phyloP scores from a whole-genome alignment of 2,329 filamentous ascomycete genomes.

The Rhinocladiella mackenziei region DNA sequence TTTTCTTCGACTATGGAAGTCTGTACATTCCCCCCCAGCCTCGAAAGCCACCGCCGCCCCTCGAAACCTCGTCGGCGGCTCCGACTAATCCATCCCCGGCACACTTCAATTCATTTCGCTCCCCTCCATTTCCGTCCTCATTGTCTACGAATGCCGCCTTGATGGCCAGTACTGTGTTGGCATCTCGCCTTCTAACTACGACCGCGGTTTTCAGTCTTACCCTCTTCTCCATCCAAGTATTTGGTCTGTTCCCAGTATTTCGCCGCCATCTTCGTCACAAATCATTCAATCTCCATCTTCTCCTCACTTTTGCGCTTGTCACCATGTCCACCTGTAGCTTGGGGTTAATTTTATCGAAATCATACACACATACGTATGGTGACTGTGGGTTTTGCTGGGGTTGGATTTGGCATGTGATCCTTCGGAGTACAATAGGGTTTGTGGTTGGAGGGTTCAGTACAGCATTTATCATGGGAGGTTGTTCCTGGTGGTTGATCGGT shows the following conservation, averaged over 20 bases:
- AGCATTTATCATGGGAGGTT: constrained; percentile 79
- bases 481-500: constrained; percentile 96
- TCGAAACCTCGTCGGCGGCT: constrained; percentile 9
- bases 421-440: constrained; percentile 64
- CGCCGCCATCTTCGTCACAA: constrained; percentile 79
- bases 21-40: constrained; percentile 18
- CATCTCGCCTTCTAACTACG: constrained; percentile 80
- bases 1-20: constrained; percentile 94
- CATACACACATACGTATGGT: constrained; percentile 37
- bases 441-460: constrained; percentile 71
- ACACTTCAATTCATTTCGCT: constrained; percentile 12
- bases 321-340: constrained; percentile 76
- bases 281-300: constrained; percentile 75
- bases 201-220: constrained; percentile 93
- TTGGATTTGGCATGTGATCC: constrained; percentile 49
- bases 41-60: constrained; percentile 3
- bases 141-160: constrained; percentile 92
- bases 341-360: constrained; percentile 54
- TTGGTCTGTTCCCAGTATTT: constrained; percentile 96
- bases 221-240: constrained; percentile 94
- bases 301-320: constrained; percentile 71
- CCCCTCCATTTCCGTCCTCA: constrained; percentile 53
- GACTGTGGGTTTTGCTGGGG: constrained; percentile 43
- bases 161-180: constrained; percentile 93
- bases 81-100: constrained; percentile 9